Conservation (phyloP, 805 yeast genomes). For the Candida palmyrensis region DNA sequence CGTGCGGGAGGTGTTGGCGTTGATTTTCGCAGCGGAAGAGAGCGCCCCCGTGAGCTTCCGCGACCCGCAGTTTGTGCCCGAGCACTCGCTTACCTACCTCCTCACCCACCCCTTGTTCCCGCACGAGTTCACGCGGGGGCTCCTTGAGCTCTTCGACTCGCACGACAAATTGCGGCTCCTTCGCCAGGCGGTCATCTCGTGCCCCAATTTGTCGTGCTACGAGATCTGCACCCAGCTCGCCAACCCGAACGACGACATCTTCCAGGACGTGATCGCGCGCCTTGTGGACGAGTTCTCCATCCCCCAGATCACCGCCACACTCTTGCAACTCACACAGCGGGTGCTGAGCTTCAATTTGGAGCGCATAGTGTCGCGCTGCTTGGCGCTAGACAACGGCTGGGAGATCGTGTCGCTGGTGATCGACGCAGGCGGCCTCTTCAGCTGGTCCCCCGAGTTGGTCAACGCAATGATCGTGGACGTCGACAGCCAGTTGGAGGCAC, state of each 20-base stretch:
- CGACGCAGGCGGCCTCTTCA: constrained; percentile 70
- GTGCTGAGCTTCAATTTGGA: constrained; percentile 32
- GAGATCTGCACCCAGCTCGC: constrained; percentile 63
- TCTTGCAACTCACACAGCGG: constrained; percentile 28
- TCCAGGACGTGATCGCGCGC: constrained; percentile 63
- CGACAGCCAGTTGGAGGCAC: constrained; percentile 40
- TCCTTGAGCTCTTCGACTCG: constrained; percentile 45
- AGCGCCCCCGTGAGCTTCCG: constrained; percentile 15
- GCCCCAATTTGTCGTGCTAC: constrained; percentile 59
- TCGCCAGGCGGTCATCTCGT: constrained; percentile 78
- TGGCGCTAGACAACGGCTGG: constrained; percentile 47
- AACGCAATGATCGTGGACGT: constrained; percentile 41
- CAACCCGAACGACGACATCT: constrained; percentile 48
- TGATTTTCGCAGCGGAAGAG: constrained; percentile 27
- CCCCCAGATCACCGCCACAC: constrained; percentile 50
- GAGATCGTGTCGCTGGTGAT: constrained; percentile 58
- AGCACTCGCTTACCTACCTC: constrained; percentile 60
- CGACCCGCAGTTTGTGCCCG: constrained; percentile 40
- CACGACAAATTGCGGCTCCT: constrained; percentile 53
- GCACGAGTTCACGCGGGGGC: constrained; percentile 44
- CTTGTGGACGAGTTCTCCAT: constrained; percentile 60
- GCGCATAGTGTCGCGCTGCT: constrained; percentile 27
- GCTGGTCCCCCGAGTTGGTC: constrained; percentile 52
- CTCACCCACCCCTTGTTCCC: constrained; percentile 90
- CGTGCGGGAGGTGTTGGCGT: constrained; percentile 39